Evolutionary conservation across 75 land plant species (phyloP).

Genomic region (Pinus tabuliformis): DNA sequence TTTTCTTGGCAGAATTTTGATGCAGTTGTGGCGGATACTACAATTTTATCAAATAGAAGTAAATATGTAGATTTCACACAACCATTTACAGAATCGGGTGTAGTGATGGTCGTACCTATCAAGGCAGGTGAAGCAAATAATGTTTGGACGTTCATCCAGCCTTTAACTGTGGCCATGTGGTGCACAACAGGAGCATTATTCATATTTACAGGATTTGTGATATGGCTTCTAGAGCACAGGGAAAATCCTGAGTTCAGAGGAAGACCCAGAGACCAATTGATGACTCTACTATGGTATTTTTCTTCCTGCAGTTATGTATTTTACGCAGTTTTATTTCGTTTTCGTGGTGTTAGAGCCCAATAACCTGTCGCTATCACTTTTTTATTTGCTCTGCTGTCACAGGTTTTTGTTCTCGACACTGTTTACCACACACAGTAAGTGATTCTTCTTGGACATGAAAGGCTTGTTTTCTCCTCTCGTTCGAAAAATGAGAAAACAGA

Average conservation of each 20-base stretch:
- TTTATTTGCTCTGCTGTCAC: too few species aligned
- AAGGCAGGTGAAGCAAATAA: slow-evolving; percentile 2
- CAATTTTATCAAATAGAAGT: slow-evolving; percentile 38
- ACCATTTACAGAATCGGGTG: slow-evolving; percentile 52
- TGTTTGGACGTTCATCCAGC: slow-evolving; percentile 47
- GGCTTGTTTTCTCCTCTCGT: neutral
- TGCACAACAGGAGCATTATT: slow-evolving; percentile 30
- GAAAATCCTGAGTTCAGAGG: slow-evolving; percentile 43
- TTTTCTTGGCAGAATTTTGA: slow-evolving; percentile 34
- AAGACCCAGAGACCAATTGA: slow-evolving; percentile 19
- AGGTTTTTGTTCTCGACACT: slow-evolving; percentile 5
- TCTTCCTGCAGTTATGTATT: too few species aligned
- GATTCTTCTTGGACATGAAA: too few species aligned
- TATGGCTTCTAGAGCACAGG: slow-evolving; percentile 30
- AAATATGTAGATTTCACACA: slow-evolving; percentile 55
- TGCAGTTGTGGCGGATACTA: slow-evolving; percentile 61
- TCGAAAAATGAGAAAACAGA: neutral
- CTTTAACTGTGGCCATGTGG: slow-evolving; percentile 40
- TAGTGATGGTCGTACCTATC: slow-evolving; percentile 42
- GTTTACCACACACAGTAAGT: slow-evolving; percentile 36
- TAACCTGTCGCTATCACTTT: neutral
- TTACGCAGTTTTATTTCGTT: neutral
- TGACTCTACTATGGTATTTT: slow-evolving; percentile 21
- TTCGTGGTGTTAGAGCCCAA: neutral
- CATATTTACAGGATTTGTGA: slow-evolving; percentile 32